Percentiles rank a stretch among this genome's conserved stretches.
phyloP scores from a whole-genome alignment of 192 early-diverging fungal genomes.

The Gonapodya prolifera region DNA sequence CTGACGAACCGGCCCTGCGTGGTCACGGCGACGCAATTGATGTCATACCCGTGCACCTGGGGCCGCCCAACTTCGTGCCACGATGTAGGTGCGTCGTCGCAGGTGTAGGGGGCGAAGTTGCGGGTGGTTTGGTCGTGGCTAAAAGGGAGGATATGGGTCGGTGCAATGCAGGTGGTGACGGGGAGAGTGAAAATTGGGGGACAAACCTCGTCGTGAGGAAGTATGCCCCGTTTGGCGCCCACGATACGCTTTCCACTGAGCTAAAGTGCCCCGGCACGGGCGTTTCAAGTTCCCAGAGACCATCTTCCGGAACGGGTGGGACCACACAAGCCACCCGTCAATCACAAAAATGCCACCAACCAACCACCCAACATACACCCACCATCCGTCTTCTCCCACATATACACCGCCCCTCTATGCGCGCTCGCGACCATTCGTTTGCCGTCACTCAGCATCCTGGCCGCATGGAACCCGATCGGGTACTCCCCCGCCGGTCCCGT shows the following conservation, averaged over 20 bases:
- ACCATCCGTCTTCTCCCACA: slow-evolving; percentile 48
- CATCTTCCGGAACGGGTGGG: no score
- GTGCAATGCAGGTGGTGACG: neutral
- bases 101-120: slow-evolving; percentile 62
- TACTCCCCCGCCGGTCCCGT: slow-evolving; percentile 75
- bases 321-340: no score
- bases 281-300: slow-evolving; percentile 65
- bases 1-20: slow-evolving; percentile 60
- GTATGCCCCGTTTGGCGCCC: slow-evolving; percentile 66
- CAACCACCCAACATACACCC: slow-evolving; percentile 12
- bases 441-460: slow-evolving; percentile 50
- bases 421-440: slow-evolving; percentile 59
- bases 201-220: slow-evolving; percentile 56
- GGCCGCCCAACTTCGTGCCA: slow-evolving; percentile 92
- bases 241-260: slow-evolving; percentile 63
- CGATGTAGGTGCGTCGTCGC: slow-evolving; percentile 16
- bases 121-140: slow-evolving; percentile 83
- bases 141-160: neutral
- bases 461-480: slow-evolving; percentile 72
- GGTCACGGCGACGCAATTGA: slow-evolving; percentile 72
- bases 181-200: neutral
- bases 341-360: no score
- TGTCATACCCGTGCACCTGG: slow-evolving; percentile 93
- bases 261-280: slow-evolving; percentile 72
- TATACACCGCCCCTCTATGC: slow-evolving; percentile 70